Conservation (phyloP, 768 basidiomycete genomes). For the Jaapia argillacea region DNA sequence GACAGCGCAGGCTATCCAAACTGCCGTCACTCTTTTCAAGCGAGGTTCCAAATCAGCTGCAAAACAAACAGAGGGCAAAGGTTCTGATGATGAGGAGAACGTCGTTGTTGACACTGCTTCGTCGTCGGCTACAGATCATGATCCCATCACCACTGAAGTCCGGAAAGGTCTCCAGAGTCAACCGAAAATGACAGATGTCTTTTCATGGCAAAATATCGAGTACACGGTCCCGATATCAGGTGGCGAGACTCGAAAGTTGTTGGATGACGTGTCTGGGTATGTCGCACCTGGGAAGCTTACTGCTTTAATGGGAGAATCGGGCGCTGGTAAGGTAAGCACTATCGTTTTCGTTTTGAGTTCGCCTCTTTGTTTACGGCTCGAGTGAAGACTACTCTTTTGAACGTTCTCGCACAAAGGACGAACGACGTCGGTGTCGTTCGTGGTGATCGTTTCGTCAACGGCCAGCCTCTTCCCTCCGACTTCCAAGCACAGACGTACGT, state of each 20-base stretch:
- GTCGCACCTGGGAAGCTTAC: conserved; percentile 76
- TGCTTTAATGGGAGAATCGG: conserved; percentile 63
- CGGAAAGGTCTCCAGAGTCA: conserved; percentile 23
- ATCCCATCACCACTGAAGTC: conserved; percentile 22
- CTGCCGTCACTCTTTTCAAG: conserved; percentile 53
- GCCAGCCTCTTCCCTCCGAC: conserved; percentile 31
- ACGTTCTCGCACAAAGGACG: conserved; percentile 33
- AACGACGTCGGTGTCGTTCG: conserved; percentile 24
- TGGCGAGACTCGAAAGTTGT: conserved; percentile 35
- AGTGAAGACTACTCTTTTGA: conserved; percentile 37
- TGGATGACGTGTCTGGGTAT: conserved; percentile 71
- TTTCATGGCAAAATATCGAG: conserved; percentile 69
- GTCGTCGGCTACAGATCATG: not conserved
- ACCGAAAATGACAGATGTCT: conserved; percentile 37
- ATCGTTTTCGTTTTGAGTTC: not conserved
- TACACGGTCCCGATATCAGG: conserved; percentile 53
- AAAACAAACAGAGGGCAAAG: conserved; percentile 5
- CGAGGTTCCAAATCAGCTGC: conserved; percentile 31
- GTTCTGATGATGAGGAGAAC: conserved; percentile 16
- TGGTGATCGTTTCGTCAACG: conserved; percentile 36
- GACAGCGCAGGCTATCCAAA: conserved; percentile 23
- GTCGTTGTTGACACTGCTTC: conserved; percentile 1
- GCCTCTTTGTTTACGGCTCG: not conserved
- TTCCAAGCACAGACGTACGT: conserved; percentile 47
- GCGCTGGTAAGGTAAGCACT: conserved; percentile 31